Base-by-base conservation (phyloP, 768 basidiomycete species). In the Rhodotorula sphaerocarpa region DNA sequence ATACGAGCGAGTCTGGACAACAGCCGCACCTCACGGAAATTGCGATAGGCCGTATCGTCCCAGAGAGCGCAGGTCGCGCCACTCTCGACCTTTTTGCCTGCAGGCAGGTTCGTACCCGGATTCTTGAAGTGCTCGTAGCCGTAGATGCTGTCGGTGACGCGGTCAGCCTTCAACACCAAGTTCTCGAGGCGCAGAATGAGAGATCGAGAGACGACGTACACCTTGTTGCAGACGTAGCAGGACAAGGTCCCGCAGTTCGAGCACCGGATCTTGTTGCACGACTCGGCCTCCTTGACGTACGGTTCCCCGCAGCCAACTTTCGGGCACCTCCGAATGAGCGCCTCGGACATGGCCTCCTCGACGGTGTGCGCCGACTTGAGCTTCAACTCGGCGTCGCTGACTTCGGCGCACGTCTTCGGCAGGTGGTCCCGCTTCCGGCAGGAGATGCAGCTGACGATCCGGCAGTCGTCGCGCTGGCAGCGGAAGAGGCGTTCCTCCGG, bases 321-420 rank as follows among this genome's bases (percentile, higher is more conserved):
- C 10, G 77, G 76, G 56, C 77, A 78, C 23, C 63, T 65, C 11
- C 76, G 63, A 30, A 77, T 70, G 7, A 76, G 52, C 0, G 76
- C 76, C 21, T 63, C 71, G 1, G 73, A 74, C 78, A 78, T 78
- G n/a, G 76, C 76, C 59, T 78, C 78, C 42, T 57, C 65, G 36
- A 78, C 73, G 6, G 64, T 59, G 57, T 78, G 78, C 20, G 74
- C 61, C 3, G 70, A 64, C 55, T 76, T 67, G 14, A 76, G 67
- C 51, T 75, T 75, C 23, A 70, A 55, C 55, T 77, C 76, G 36
- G 9, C 36, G 15, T 64, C 58, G 27, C 72, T 72, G 47, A 74
- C 71, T 61, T 78, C 65, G 48, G 70, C 71, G 66, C 77, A 78
- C 0, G 72, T 75, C 59, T 71, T 75, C 2, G 77, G 77, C 9